Evolutionary conservation across 192 early-diverging fungal species (phyloP).

Genomic region (Pilaira anomala): DNA sequence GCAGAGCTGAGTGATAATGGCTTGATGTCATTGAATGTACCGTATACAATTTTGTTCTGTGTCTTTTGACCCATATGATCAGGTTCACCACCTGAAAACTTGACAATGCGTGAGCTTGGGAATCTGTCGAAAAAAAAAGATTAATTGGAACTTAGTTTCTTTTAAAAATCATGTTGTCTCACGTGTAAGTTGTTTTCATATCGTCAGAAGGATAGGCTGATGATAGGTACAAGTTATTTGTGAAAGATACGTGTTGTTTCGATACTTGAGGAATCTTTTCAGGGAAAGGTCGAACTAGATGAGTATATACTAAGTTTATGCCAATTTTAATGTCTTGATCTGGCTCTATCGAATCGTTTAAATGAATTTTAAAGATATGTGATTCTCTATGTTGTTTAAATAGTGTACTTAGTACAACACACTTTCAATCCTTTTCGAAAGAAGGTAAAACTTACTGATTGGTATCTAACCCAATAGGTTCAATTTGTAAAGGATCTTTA

Average conservation of each 20-base stretch:
- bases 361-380: conserved; percentile 48
- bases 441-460: conserved; percentile 4
- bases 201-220: conserved; percentile 67
- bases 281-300: conserved; percentile 48
- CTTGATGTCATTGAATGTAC: conserved; percentile 58
- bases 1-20: conserved; percentile 39
- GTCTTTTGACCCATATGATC: conserved; percentile 31
- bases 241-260: conserved; percentile 63
- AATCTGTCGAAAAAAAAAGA: conserved; percentile 16
- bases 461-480: conserved; percentile 27
- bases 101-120: conserved; percentile 36
- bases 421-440: too few relatives aligned
- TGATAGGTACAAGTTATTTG: conserved; percentile 55
- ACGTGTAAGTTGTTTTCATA: conserved; percentile 79
- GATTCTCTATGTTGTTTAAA: conserved; percentile 18
- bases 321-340: conserved; percentile 61
- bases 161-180: conserved; percentile 18
- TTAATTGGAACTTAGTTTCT: not conserved
- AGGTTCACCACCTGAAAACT: conserved; percentile 33
- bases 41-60: conserved; percentile 66
- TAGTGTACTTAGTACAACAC: too few relatives aligned
- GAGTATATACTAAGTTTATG: conserved; percentile 45
- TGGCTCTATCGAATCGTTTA: conserved; percentile 44
- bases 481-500: conserved; percentile 29
- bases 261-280: conserved; percentile 56